These are phyloP conservation scores for Lyophyllum decastes DNA, from an alignment of 768 basidiomycete species.

Conservation along the genomic window DNA sequence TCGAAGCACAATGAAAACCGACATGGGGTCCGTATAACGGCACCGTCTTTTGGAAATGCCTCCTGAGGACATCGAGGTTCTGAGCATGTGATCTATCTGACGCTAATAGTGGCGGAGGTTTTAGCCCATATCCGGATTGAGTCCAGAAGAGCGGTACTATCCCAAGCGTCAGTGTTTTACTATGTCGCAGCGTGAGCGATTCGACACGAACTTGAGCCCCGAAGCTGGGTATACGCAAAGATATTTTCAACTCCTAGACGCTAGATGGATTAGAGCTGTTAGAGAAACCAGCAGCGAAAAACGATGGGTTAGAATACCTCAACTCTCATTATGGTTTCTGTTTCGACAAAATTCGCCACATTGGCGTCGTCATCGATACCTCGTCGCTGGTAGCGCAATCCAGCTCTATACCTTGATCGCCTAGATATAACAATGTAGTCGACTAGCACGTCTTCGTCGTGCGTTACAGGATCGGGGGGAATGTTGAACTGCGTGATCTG, in stretches of 20 bases:
- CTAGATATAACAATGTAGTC: slow-evolving; percentile 86
- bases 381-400: slow-evolving; percentile 90
- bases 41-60: slow-evolving; percentile 71
- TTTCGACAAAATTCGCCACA: slow-evolving; percentile 96
- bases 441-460: slow-evolving; percentile 51
- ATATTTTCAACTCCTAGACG: slow-evolving; percentile 74
- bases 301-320: slow-evolving; percentile 50
- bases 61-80: slow-evolving; percentile 65
- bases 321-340: slow-evolving; percentile 84
- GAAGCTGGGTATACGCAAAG: slow-evolving; percentile 87
- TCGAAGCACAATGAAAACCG: slow-evolving; percentile 10
- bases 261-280: slow-evolving; percentile 33
- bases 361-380: slow-evolving; percentile 92
- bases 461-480: slow-evolving; percentile 46
- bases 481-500: slow-evolving; percentile 73
- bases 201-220: slow-evolving; percentile 78
- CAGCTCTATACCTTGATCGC: slow-evolving; percentile 86
- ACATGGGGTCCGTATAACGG: slow-evolving; percentile 81
- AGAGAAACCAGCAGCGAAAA: not conserved
- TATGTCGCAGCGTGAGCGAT: not conserved
- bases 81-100: slow-evolving; percentile 74
- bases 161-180: slow-evolving; percentile 8
- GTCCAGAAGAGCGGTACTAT: slow-evolving; percentile 93
- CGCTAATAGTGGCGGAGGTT: slow-evolving; percentile 81
- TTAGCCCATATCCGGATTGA: slow-evolving; percentile 83